Percentiles rank a stretch among this genome's conserved stretches.
Conservation (phyloP, 129 eudicot genomes). For the Arctium lappa region DNA sequence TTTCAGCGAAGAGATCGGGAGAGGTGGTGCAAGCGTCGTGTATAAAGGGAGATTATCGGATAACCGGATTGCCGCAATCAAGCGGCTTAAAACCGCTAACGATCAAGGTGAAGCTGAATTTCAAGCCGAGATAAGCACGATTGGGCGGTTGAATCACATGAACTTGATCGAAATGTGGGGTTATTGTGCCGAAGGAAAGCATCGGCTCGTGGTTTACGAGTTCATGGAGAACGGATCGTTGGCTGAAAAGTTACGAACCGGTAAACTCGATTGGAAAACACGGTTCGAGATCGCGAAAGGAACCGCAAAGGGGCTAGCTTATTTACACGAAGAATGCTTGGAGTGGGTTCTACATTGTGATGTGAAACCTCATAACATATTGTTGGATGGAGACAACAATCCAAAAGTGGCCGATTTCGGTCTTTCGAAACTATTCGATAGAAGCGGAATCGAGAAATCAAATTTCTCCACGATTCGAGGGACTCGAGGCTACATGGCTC, state of each 20-base stretch:
- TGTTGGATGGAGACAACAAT: slow-evolving; percentile 14
- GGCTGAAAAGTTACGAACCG: slow-evolving; percentile 16
- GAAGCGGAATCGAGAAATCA: slow-evolving; percentile 6
- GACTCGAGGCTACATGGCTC: slow-evolving; percentile 40
- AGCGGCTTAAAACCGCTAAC: slow-evolving; percentile 20
- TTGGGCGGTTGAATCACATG: slow-evolving; percentile 33
- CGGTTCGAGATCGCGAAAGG: slow-evolving; percentile 17
- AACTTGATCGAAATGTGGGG: slow-evolving; percentile 34
- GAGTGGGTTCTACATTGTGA: slow-evolving; percentile 44
- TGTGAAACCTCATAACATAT: slow-evolving; percentile 39
- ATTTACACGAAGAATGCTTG: slow-evolving; percentile 42
- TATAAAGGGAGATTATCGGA: slow-evolving; percentile 24
- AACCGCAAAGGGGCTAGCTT: slow-evolving; percentile 32
- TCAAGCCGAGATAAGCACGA: slow-evolving; percentile 25
- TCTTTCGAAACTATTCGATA: slow-evolving; percentile 26
- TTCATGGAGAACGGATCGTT: slow-evolving; percentile 35
- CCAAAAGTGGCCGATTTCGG: slow-evolving; percentile 40
- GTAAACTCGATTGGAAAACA: slow-evolving; percentile 16
- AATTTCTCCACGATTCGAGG: slow-evolving; percentile 27
- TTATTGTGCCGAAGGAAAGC: slow-evolving; percentile 34
- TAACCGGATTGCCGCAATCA: slow-evolving; percentile 28
- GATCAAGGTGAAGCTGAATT: slow-evolving; percentile 27
- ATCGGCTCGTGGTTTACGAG: slow-evolving; percentile 32
- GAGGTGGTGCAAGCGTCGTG: slow-evolving; percentile 24
- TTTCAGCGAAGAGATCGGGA: slow-evolving; percentile 25